A percentile compares a stretch with the other conserved stretches of the same genome.
These are phyloP conservation scores for Linanthus parryae DNA, from an alignment of 148 eudicot species.

Conservation along the genomic window DNA sequence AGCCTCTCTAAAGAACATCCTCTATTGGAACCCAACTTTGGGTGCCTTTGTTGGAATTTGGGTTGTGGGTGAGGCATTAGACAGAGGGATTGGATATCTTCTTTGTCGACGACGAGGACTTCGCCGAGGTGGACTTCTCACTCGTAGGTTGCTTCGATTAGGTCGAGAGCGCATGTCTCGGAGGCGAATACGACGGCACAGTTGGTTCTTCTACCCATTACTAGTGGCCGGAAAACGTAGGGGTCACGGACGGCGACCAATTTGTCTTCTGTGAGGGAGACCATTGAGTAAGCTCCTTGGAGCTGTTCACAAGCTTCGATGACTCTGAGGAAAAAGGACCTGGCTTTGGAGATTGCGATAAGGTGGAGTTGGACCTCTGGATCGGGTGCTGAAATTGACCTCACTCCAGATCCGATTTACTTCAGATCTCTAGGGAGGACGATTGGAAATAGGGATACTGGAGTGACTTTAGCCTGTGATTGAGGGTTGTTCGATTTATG, in stretches of 20 bases:
- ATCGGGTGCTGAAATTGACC: slow-evolving; percentile 59
- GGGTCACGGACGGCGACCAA: slow-evolving; percentile 88
- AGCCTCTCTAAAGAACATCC: too few species aligned
- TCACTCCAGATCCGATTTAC: too few species aligned
- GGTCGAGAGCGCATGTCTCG: slow-evolving; percentile 87
- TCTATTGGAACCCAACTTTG: too few species aligned
- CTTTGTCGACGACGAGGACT: slow-evolving; percentile 71
- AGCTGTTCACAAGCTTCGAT: slow-evolving; percentile 49
- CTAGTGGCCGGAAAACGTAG: slow-evolving; percentile 70
- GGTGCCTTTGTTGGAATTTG: too few species aligned
- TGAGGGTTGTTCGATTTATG: too few species aligned
- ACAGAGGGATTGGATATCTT: slow-evolving; percentile 51
- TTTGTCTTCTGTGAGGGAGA: slow-evolving; percentile 70
- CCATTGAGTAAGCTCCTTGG: slow-evolving; percentile 83
- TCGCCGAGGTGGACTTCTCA: slow-evolving; percentile 86
- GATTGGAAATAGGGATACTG: too few species aligned
- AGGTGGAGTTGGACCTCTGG: slow-evolving; percentile 78
- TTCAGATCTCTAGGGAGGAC: too few species aligned
- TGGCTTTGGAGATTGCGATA: slow-evolving; percentile 50
- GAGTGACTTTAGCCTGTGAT: too few species aligned
- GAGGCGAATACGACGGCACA: slow-evolving; percentile 87
- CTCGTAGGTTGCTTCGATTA: slow-evolving; percentile 73
- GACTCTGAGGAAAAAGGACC: slow-evolving; percentile 41
- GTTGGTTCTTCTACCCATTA: slow-evolving; percentile 83
- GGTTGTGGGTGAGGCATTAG: slow-evolving; percentile 60